Base-by-base conservation (phyloP, 2,329 filamentous ascomycete genomes). In the Venturia nashicola region DNA sequence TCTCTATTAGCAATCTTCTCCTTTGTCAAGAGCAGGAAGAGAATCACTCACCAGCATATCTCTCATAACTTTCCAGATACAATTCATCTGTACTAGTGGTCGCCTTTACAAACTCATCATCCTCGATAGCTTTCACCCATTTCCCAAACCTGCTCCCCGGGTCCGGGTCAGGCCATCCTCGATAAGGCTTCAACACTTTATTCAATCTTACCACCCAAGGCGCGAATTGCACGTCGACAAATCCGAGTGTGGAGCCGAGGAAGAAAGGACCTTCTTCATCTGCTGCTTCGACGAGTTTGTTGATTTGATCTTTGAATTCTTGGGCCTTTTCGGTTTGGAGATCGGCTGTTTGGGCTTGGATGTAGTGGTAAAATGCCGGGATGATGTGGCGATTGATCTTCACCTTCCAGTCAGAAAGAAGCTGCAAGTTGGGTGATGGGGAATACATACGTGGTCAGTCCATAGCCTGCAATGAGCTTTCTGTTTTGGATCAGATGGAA, bases 391-490 rank as follows among this genome's bases (percentile, higher is more conserved):
- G 82, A 71, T 94, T 91, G 71, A 92, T 85, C 86, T 89, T 66
- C 14, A 36, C 18, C 43, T 23, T 7, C 1, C 5, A 34, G 43
- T 20, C 3, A 40, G 64, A 48, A 66, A 11, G 8, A 16, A 61
- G 7, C 36, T 18, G 23, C 63, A 20, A 20, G 43, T 39, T 32
- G 54, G 43, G 18, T 36, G 20, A 7, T 42, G 5, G 40, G 36
- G 48, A 62, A 39, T 36, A 72, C 83, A 73, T 75, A 90, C 86
- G 77, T 94, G 89, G 68, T 93, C 88, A 34, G 85, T 82, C 91
- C 91, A 96, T 11, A 94, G 76, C 54, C 91, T 84, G 65, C 85
- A 90, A 64, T 88, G 84, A 1, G 91, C 91, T 68, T 86, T 85
- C 16, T 85, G 74, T 69, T 87, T 86, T 1, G 88, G 79, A 70